A percentile compares a stretch with the other conserved stretches of the same genome.
phyloP scores from a whole-genome alignment of 768 basidiomycete species.

The Mycena sanguinolenta region DNA sequence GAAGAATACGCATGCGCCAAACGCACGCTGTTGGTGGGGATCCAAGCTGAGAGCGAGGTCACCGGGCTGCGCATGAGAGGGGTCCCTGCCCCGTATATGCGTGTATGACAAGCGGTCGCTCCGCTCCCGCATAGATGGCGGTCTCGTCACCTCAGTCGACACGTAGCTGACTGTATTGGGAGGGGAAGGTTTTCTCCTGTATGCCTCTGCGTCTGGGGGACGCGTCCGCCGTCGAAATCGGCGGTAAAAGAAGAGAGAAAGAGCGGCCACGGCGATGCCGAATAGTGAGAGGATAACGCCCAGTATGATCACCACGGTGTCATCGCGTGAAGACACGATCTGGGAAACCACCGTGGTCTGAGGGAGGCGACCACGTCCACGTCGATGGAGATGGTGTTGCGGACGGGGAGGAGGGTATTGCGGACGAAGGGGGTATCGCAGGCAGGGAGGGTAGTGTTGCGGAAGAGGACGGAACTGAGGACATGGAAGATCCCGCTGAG shows the following conservation, averaged over 20 bases:
- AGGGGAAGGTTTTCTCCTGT: constrained; percentile 10
- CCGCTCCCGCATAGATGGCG: constrained; percentile 31
- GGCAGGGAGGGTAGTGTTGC: neutral
- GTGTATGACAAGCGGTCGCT: constrained; percentile 20
- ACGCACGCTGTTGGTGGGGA: constrained; percentile 21
- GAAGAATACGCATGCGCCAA: neutral
- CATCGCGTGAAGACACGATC: neutral
- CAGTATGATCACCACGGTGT: constrained; percentile 4
- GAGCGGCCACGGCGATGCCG: neutral
- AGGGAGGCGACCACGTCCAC: too few species aligned
- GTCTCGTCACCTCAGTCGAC: neutral
- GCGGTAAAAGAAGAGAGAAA: constrained; percentile 4
- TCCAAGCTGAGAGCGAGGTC: constrained; percentile 8
- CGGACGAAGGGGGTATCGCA: too few species aligned
- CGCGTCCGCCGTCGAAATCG: neutral
- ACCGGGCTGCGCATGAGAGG: constrained; percentile 22
- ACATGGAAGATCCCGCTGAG: neutral
- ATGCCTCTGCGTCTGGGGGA: too few species aligned
- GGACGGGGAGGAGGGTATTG: neutral
- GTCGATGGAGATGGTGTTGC: neutral
- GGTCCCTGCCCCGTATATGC: constrained; percentile 28
- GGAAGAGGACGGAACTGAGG: neutral
- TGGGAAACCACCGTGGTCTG: neutral
- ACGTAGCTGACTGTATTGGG: constrained; percentile 15
- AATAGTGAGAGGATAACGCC: constrained; percentile 15